Base-by-base conservation (phyloP, 306 rosid genomes). In the Urtica urens region DNA sequence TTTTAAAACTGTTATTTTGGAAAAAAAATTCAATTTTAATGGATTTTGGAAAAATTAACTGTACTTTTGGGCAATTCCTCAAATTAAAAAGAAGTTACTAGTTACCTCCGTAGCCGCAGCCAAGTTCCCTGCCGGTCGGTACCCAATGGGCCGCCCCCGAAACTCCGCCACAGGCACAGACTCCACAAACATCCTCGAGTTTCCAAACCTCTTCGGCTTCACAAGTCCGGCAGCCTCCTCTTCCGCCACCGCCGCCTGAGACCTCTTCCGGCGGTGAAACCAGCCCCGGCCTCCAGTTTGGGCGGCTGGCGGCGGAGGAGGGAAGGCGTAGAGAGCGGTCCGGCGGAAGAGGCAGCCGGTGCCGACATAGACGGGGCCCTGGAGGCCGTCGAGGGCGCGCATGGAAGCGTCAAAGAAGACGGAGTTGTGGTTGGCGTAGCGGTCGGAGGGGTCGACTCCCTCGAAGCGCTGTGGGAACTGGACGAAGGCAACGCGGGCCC, bases 391-490 rank as follows among this genome's bases (percentile, higher is more conserved):
- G 1, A 83, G 82, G 43, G 94, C 94, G 3, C 85, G 70, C 94
- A 83, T 83, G 49, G 79, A 79, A 60, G 77, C 85, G 19, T 83
- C 94, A 51, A 83, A 83, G 74, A 83, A 83, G 49, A 83, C 94
- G 14, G 88, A 76, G 44, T 83, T 83, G 31, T 79, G 84, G 61
- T 83, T 83, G 43, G 88, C 94, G 43, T 83, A 83, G 10, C 88
- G 88, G 56, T 83, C 94, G 41, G 81, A 76, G 29, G 94, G 88
- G 49, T 82, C 93, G 4, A 82, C 76, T 57, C 93, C 93, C 71
- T 82, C 93, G 38, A 82, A 82, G 69, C 94, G 68, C 62, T 83
- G 94, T 33, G 94, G 94, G 45, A 83, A 83, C 49, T 83, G 94
- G 47, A 76, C 80, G 23, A 73, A 83, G 66, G 78, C 66, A 30